phyloP scores from a whole-genome alignment of 768 basidiomycete genomes.

The Austroboletus eburneus region DNA sequence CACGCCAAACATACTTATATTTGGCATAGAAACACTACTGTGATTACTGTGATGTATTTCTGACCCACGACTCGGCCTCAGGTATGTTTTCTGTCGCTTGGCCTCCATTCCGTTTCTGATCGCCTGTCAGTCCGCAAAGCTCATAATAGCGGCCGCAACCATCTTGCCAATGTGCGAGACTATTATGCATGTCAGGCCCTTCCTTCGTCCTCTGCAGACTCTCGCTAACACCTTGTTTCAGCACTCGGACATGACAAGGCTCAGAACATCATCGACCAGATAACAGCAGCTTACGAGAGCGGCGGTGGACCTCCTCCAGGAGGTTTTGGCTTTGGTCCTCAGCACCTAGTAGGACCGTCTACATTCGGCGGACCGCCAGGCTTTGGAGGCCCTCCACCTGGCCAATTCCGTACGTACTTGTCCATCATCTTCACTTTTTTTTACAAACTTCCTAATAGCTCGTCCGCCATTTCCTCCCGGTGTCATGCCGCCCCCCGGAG shows the following conservation, averaged over 20 bases:
- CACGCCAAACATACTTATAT: constrained; percentile 4
- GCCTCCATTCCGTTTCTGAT: constrained; percentile 4
- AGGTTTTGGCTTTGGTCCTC: constrained; percentile 83
- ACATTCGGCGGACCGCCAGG: constrained; percentile 53
- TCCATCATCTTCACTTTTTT: not conserved
- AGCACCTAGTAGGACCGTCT: constrained; percentile 59
- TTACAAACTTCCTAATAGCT: constrained; percentile 32
- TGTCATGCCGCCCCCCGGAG: constrained; percentile 40
- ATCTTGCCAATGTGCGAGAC: constrained; percentile 92
- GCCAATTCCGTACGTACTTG: constrained; percentile 14
- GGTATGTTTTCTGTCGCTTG: constrained; percentile 42
- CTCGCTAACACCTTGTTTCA: constrained; percentile 28
- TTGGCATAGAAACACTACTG: constrained; percentile 80
- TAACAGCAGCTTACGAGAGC: constrained; percentile 88
- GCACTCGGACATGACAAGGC: constrained; percentile 95
- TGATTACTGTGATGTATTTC: constrained; percentile 90
- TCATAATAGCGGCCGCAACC: constrained; percentile 97
- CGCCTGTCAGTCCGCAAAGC: constrained; percentile 80
- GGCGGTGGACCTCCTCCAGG: constrained; percentile 83
- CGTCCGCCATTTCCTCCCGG: constrained; percentile 74
- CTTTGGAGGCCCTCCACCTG: constrained; percentile 50
- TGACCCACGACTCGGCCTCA: constrained; percentile 93
- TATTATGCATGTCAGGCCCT: constrained; percentile 83
- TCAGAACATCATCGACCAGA: constrained; percentile 97
- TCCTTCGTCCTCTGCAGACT: not conserved